A percentile compares a stretch with the other conserved stretches of the same genome.
phyloP scores from a whole-genome alignment of 1,284 basidiomycete genomes.

The Ustilago tritici region DNA sequence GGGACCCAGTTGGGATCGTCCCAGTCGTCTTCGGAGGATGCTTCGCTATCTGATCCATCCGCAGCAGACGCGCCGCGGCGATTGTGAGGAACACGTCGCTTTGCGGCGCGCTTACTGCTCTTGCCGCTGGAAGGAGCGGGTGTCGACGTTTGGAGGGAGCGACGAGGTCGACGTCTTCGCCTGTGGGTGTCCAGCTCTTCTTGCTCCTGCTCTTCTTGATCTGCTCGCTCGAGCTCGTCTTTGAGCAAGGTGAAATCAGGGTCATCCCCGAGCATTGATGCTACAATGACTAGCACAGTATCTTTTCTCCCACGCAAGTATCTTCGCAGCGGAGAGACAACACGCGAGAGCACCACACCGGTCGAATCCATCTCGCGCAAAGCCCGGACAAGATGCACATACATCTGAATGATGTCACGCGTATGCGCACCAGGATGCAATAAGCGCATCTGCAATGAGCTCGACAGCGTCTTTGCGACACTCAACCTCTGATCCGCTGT shows the following conservation, averaged over 20 bases:
- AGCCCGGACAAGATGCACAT: conserved; percentile 93
- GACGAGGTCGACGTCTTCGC: conserved; percentile 24
- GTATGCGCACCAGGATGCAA: conserved; percentile 97
- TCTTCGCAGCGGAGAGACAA: conserved; percentile 60
- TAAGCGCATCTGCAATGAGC: conserved; percentile 76
- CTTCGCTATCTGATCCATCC: conserved; percentile 38
- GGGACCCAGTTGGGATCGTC: conserved; percentile 56
- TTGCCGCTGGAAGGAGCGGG: conserved; percentile 11
- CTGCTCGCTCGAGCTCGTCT: conserved; percentile 55
- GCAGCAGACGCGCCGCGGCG: conserved; percentile 21
- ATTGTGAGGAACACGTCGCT: conserved; percentile 9
- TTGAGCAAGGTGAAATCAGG: conserved; percentile 61
- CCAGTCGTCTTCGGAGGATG: conserved; percentile 51
- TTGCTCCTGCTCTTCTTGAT: conserved; percentile 42
- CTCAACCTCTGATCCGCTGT: conserved; percentile 70
- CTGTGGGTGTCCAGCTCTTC: conserved; percentile 16
- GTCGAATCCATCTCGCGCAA: conserved; percentile 89
- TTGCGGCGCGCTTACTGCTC: conserved; percentile 13
- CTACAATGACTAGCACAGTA: conserved; percentile 63
- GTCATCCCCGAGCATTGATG: conserved; percentile 65
- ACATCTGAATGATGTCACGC: conserved; percentile 88
- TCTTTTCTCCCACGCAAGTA: conserved; percentile 64
- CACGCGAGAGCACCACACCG: conserved; percentile 79
- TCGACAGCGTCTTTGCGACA: conserved; percentile 76
- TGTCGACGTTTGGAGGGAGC: conserved; percentile 19